Base-by-base conservation (phyloP, 2,329 filamentous ascomycete species). In the Stachybotrys elegans region DNA sequence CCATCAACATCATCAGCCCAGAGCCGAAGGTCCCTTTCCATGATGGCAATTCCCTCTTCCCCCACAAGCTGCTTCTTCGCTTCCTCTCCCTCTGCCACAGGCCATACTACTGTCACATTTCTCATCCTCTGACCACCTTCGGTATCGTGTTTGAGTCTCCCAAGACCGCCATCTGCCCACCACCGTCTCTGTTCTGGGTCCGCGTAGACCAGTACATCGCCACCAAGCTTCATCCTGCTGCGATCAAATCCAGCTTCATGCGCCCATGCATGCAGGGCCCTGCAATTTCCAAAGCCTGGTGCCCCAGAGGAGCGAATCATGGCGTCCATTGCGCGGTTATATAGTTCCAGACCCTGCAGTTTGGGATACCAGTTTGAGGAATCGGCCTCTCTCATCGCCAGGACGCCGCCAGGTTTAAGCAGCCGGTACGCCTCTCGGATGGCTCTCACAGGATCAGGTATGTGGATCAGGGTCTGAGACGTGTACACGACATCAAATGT, bases 341-440 rank as follows among this genome's bases (percentile, higher is more conserved):
- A 54, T 2, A 59, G 47, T 1, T 48, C 38, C 37, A 58, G 49
- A 36, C 49, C 52, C 9, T 43, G 47, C 7, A 48, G 36, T 9
- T 44, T 44, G 3, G 57, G 57, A 13, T 57, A 55, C 51, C 55
- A 60, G 4, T 49, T 19, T 31, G 55, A 51, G 14, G 47, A 36
- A 4, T 43, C 49, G 20, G 45, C 48, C 42, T 56, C 57, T 25
- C 57, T 65, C 6, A 50, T 51, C 6, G 55, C 69, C 1, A 71
- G 54, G 13, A 72, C 48, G 19, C 69, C 70, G 3, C 68, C 68
- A 0, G 62, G 59, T 51, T 61, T 68, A 8, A 67, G 53, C 1
- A 72, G 63, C 0, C 70, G 59, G 3, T 61, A 57, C 58, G 70
- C 68, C 51, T 71, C 68, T 3, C 35, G n/a, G 19, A 70, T 42